Evolutionary conservation across 176 grass and related monocot genomes (phyloP).

Genomic region (Poa annua): DNA sequence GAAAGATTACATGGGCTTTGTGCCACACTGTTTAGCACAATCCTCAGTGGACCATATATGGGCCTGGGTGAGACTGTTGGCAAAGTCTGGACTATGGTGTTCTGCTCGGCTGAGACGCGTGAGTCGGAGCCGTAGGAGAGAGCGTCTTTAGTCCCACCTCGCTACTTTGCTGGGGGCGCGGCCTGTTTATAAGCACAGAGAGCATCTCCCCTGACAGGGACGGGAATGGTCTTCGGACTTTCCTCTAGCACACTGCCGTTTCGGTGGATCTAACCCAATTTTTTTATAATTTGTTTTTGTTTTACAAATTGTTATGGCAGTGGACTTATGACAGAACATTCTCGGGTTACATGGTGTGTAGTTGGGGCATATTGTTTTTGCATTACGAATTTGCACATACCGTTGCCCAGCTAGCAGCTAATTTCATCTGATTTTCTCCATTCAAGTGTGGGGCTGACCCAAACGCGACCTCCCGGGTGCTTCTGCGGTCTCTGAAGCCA

Average conservation of each 20-base stretch:
- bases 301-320: too few relatives aligned
- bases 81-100: background rate
- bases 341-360: too few relatives aligned
- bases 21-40: background rate
- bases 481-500: constrained; percentile 87
- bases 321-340: too few relatives aligned
- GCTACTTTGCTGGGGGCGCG: background rate
- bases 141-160: constrained; percentile 54
- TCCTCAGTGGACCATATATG: background rate
- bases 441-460: constrained; percentile 80
- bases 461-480: constrained; percentile 72
- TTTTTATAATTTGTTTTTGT: constrained; percentile 31
- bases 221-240: constrained; percentile 52
- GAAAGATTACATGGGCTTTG: background rate
- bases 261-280: constrained; percentile 50
- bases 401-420: background rate
- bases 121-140: background rate
- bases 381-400: background rate
- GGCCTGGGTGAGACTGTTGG: background rate
- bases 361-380: too few relatives aligned
- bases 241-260: constrained; percentile 39
- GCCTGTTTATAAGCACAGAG: background rate
- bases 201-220: constrained; percentile 88
- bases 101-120: background rate
- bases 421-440: constrained; percentile 3